Evolutionary conservation across 345 rosid species (phyloP).

Genomic region (Eucalyptus regnans): DNA sequence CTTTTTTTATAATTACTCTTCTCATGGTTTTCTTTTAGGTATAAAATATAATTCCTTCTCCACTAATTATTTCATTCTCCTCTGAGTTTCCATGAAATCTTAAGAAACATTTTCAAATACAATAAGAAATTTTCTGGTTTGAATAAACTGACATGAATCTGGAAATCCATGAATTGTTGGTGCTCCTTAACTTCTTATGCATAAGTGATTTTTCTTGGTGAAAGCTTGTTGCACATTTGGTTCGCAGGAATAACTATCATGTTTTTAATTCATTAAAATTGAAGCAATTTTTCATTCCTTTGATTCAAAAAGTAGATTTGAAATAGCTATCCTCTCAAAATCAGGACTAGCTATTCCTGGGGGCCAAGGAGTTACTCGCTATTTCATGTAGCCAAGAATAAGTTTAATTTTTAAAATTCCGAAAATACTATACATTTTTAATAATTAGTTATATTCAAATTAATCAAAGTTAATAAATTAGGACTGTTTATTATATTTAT

Average conservation of each 20-base stretch:
- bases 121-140: background rate
- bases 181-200: background rate
- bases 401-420: too few relatives aligned
- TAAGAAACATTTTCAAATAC: background rate
- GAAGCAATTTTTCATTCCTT: background rate
- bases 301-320: background rate
- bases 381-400: too few relatives aligned
- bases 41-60: background rate
- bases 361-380: background rate
- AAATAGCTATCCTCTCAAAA: background rate
- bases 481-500: background rate
- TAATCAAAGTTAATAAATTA: background rate
- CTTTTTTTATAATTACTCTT: background rate
- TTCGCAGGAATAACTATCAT: background rate
- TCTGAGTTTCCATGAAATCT: background rate
- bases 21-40: background rate
- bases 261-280: too few relatives aligned
- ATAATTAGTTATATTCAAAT: background rate
- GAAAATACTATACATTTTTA: too few relatives aligned
- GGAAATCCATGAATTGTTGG: background rate
- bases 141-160: background rate
- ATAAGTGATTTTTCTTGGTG: background rate
- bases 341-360: background rate
- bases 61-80: background rate
- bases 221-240: background rate